Percentiles rank a stretch among this genome's conserved stretches.
Conservation (phyloP, 2,329 filamentous ascomycete species). For the Nothomitra cinnamomea region DNA sequence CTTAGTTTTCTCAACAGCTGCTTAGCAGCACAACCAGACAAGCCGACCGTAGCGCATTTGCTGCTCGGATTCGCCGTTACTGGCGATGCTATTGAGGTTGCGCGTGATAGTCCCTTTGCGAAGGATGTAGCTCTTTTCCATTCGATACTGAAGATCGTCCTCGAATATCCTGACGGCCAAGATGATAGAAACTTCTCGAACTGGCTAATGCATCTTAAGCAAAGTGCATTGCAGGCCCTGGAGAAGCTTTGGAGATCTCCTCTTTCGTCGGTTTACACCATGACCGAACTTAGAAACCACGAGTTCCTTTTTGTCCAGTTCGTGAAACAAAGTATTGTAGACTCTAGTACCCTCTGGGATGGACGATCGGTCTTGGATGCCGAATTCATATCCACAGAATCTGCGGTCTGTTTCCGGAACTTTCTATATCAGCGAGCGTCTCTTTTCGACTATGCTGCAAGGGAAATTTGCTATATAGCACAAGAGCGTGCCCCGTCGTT, state of each 20-base stretch:
- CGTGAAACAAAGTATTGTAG: constrained; percentile 52
- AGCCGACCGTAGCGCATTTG: constrained; percentile 78
- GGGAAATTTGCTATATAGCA: constrained; percentile 65
- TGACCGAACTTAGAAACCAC: constrained; percentile 62
- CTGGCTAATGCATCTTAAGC: constrained; percentile 54
- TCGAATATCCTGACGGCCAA: constrained; percentile 49
- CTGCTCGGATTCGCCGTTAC: constrained; percentile 75
- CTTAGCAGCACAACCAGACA: constrained; percentile 53
- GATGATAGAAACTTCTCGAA: constrained; percentile 40
- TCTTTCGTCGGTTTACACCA: constrained; percentile 56
- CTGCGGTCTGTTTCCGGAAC: constrained; percentile 53
- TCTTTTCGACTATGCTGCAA: constrained; percentile 68
- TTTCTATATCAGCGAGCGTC: constrained; percentile 64
- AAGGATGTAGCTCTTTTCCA: constrained; percentile 67
- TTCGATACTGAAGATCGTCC: constrained; percentile 52
- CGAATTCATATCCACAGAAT: constrained; percentile 51
- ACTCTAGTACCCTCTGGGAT: constrained; percentile 57
- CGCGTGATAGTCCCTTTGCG: constrained; percentile 53
- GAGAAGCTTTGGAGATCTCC: constrained; percentile 70
- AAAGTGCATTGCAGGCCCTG: constrained; percentile 54
- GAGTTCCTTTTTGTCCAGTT: constrained; percentile 70
- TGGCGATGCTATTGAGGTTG: constrained; percentile 49
- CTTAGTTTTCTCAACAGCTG: constrained; percentile 75
- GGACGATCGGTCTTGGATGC: constrained; percentile 40
- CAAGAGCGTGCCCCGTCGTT: constrained; percentile 45